These are phyloP conservation scores for Phyllosticta capitalensis DNA, from an alignment of 2,329 filamentous ascomycete genomes.

Conservation along the genomic window DNA sequence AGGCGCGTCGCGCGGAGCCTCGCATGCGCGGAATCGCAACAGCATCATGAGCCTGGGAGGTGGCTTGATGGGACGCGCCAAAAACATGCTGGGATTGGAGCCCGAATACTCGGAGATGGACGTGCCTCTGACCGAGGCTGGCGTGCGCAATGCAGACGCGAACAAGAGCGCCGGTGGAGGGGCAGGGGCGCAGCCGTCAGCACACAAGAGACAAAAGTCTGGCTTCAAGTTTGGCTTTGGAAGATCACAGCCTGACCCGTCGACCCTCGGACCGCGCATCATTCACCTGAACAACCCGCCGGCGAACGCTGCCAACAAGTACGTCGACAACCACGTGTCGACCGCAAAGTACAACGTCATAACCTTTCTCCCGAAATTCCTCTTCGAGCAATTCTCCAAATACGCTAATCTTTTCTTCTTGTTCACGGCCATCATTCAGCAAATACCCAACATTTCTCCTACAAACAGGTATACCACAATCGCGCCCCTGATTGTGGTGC, in stretches of 20 bases:
- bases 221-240: slow-evolving; percentile 87
- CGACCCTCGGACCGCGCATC: slow-evolving; percentile 80
- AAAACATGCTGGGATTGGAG: slow-evolving; percentile 83
- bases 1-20: slow-evolving; percentile 37
- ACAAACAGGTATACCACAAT: slow-evolving; percentile 96
- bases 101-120: slow-evolving; percentile 95
- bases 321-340: slow-evolving; percentile 92
- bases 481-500: slow-evolving; percentile 79
- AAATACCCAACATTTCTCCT: slow-evolving; percentile 89
- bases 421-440: slow-evolving; percentile 88
- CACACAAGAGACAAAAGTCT: slow-evolving; percentile 53
- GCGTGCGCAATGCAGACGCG: slow-evolving; percentile 33
- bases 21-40: slow-evolving; percentile 61
- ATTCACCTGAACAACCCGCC: slow-evolving; percentile 96
- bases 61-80: slow-evolving; percentile 75
- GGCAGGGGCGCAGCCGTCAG: slow-evolving; percentile 35
- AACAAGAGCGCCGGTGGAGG: slow-evolving; percentile 16
- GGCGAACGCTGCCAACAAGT: slow-evolving; percentile 81
- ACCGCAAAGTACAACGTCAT: slow-evolving; percentile 94
- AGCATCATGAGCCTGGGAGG: slow-evolving; percentile 82
- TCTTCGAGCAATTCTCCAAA: slow-evolving; percentile 98
- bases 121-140: slow-evolving; percentile 77
- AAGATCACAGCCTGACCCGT: slow-evolving; percentile 73
- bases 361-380: slow-evolving; percentile 92
- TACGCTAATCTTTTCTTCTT: slow-evolving; percentile 99